Conservation (phyloP, 139 green algal species). For the Haematococcus lacustris region DNA sequence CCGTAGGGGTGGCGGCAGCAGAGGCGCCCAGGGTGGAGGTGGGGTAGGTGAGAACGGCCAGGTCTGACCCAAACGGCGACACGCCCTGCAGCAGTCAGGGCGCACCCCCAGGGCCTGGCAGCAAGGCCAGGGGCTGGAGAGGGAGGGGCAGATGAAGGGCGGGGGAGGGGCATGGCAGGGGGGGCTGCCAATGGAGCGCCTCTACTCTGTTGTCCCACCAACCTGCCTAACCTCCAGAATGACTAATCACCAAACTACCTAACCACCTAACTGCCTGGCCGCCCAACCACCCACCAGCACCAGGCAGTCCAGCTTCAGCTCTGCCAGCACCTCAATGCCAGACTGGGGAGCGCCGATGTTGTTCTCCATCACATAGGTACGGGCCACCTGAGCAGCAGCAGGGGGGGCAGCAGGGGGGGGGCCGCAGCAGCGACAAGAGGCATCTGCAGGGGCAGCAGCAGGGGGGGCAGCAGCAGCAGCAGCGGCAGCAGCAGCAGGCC, state of each 20-base stretch:
- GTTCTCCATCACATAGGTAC: neutral
- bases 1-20: neutral
- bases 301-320: neutral
- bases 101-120: neutral
- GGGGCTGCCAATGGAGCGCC: neutral
- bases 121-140: neutral
- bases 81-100: neutral
- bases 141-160: neutral
- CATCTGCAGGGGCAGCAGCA: too few relatives aligned
- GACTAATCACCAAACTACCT: neutral
- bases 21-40: neutral
- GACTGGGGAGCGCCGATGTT: neutral
- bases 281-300: neutral
- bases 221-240: neutral
- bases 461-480: too few relatives aligned
- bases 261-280: neutral
- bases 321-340: neutral
- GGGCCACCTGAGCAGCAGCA: neutral
- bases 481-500: too few relatives aligned
- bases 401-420: too few relatives aligned
- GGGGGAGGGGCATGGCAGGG: neutral
- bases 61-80: neutral
- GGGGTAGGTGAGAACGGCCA: neutral
- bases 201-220: neutral
- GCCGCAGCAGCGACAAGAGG: too few relatives aligned